Base-by-base conservation (phyloP, 169 alveolate genomes). In the Cryptosporidium canis region DNA sequence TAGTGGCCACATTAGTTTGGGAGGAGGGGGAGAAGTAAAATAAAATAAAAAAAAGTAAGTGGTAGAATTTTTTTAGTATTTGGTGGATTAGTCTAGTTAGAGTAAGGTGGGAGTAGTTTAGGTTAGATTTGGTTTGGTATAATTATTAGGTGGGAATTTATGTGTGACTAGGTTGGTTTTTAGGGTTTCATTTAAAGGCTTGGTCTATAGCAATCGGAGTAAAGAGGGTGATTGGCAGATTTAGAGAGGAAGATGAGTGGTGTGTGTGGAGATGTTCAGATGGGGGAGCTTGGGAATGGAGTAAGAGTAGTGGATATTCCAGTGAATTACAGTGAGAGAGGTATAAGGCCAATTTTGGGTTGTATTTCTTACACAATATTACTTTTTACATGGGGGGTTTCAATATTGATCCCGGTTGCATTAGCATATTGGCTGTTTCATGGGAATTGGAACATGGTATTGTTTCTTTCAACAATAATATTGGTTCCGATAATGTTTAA, bases 361-460 rank as follows among this genome's bases (percentile, higher is more conserved):
- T 55, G 87, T n/a, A 24, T 77, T 33, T 37, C 66, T n/a, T 77
- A 77, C 29, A 77, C 72, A 31, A 24, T 77, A 41, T 58, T 77
- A 18, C 33, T 77, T 21, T 29, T 55, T n/a, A 77, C 51, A 21
- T 77, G 87, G 87, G 72, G 37, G 16, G 24, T 55, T 16, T 55
- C 77, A 35, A 58, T 61, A 41, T 58, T 77, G 9, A 61, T 77
- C 14, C 87, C 87, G 11, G 24, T 77, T 27, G 65, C 58, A 21
- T 0, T 77, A 44, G 53, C 29, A 12, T 61, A 58, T 58, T 77
- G 72, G 63, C 18, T 77, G 9, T 56, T 55, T 77, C 16, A 27
- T 9, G 31, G 53, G 14, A 77, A 61, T 33, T 58, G 72, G 72
- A 35, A 24, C 18, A 35, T 77, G 58, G 29, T 61, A 11, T 3